Percentiles rank a stretch among this genome's conserved stretches.
phyloP scores from a whole-genome alignment of 2,329 filamentous ascomycete species.

The Neophaeococcomyces mojaviensis region DNA sequence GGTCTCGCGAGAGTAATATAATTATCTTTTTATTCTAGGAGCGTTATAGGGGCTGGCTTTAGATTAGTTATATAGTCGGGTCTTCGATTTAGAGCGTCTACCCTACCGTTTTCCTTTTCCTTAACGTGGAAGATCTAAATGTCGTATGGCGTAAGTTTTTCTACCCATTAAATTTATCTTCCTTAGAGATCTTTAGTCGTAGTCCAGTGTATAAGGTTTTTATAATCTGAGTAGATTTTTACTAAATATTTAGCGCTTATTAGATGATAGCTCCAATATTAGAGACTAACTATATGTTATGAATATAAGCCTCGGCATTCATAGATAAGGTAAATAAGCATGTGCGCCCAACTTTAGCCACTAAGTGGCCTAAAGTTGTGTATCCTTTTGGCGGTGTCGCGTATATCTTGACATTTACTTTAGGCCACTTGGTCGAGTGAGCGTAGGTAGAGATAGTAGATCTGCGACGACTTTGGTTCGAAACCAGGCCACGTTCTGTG shows the following conservation, averaged over 20 bases:
- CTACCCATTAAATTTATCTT: constrained; percentile 8
- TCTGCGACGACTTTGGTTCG: too few relatives aligned
- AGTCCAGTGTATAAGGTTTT: too few relatives aligned
- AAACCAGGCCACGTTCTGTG: too few relatives aligned
- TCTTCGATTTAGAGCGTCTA: constrained; percentile 14
- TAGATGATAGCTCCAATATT: constrained; percentile 17
- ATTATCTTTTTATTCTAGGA: constrained; percentile 5
- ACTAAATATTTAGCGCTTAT: constrained; percentile 14
- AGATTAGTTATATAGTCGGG: constrained; percentile 12
- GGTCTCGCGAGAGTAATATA: constrained; percentile 4
- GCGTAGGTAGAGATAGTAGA: too few relatives aligned
- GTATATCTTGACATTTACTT: too few relatives aligned
- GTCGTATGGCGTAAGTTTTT: constrained; percentile 10
- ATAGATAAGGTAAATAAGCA: too few relatives aligned
- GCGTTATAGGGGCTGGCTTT: not conserved
- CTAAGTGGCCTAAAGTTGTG: too few relatives aligned
- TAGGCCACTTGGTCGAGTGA: too few relatives aligned
- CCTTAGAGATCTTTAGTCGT: constrained; percentile 11
- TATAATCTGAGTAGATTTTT: constrained; percentile 16
- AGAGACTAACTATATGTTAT: too few relatives aligned
- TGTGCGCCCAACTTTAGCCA: too few relatives aligned
- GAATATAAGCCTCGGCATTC: too few relatives aligned
- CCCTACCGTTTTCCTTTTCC: constrained; percentile 11
- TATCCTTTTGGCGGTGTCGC: too few relatives aligned
- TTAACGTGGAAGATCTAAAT: constrained; percentile 13